Conservation (phyloP, 2,329 filamentous ascomycete genomes). For the Colletotrichum endophyticum region DNA sequence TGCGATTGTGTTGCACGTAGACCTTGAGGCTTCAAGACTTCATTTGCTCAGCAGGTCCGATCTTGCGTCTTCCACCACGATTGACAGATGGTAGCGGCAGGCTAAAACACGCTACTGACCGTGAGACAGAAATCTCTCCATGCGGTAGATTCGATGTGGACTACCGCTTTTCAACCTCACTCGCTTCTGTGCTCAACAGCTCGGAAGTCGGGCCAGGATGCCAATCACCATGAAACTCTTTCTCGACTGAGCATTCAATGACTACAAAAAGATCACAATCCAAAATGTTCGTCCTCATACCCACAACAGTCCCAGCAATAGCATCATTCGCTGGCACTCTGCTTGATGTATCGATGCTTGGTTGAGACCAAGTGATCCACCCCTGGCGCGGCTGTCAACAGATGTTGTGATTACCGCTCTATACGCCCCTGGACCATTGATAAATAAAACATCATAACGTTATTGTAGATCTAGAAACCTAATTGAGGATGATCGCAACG, state of each 20-base stretch:
- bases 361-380: too few species aligned
- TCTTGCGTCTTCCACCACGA: background rate
- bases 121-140: background rate
- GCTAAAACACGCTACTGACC: fast-evolving
- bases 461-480: too few species aligned
- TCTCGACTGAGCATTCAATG: too few species aligned
- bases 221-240: fast-evolving
- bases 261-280: too few species aligned
- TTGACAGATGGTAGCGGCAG: background rate
- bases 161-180: background rate
- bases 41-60: background rate
- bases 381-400: too few species aligned
- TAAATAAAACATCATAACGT: too few species aligned
- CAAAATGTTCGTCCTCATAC: fast-evolving
- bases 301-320: background rate
- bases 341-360: too few species aligned
- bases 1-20: background rate
- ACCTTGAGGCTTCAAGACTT: background rate
- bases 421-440: too few species aligned
- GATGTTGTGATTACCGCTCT: too few species aligned
- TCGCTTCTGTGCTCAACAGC: fast-evolving
- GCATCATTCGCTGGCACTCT: background rate
- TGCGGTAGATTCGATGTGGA: background rate
- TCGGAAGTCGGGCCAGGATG: fast-evolving
- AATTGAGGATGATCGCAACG: too few species aligned